Evolutionary conservation across 2,329 filamentous ascomycete genomes (phyloP).

Genomic region (Alternaria dauci): DNA sequence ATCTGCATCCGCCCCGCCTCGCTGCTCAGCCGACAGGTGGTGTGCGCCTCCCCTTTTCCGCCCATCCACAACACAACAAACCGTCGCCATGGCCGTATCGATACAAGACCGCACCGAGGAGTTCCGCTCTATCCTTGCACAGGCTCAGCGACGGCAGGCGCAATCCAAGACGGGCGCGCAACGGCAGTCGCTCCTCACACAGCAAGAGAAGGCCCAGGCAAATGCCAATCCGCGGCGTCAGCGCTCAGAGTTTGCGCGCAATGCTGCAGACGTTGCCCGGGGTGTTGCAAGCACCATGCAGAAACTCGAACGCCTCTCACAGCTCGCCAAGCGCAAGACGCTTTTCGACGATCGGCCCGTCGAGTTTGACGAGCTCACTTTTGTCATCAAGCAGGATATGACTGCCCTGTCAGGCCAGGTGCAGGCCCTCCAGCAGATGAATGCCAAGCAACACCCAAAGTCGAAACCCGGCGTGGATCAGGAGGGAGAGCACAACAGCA

Average conservation of each 20-base stretch:
- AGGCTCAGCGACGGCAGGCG: constrained; percentile 82
- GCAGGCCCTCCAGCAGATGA: constrained; percentile 78
- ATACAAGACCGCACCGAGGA: constrained; percentile 97
- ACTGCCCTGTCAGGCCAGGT: constrained; percentile 88
- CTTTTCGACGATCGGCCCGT: constrained; percentile 96
- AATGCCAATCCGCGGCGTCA: constrained; percentile 62
- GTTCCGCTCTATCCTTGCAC: constrained; percentile 88
- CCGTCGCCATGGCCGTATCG: constrained; percentile 65
- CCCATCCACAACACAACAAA: constrained; percentile 18
- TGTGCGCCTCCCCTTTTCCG: constrained; percentile 14
- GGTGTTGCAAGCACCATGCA: constrained; percentile 93
- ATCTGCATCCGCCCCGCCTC: constrained; percentile 14
- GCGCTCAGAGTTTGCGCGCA: constrained; percentile 90
- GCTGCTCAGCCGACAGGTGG: constrained; percentile 11
- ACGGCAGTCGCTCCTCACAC: constrained; percentile 79
- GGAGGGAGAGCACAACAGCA: constrained; percentile 97
- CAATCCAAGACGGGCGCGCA: constrained; percentile 79
- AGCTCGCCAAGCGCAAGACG: constrained; percentile 94
- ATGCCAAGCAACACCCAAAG: constrained; percentile 77
- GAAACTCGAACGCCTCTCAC: constrained; percentile 91
- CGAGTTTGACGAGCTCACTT: constrained; percentile 96
- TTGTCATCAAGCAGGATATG: constrained; percentile 97
- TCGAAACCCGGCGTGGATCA: constrained; percentile 64
- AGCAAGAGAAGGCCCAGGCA: constrained; percentile 67
- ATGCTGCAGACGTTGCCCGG: constrained; percentile 88